Evolutionary conservation across 371 early-diverging fungal species (phyloP).

Genomic region (Syncephalis fuscata): DNA sequence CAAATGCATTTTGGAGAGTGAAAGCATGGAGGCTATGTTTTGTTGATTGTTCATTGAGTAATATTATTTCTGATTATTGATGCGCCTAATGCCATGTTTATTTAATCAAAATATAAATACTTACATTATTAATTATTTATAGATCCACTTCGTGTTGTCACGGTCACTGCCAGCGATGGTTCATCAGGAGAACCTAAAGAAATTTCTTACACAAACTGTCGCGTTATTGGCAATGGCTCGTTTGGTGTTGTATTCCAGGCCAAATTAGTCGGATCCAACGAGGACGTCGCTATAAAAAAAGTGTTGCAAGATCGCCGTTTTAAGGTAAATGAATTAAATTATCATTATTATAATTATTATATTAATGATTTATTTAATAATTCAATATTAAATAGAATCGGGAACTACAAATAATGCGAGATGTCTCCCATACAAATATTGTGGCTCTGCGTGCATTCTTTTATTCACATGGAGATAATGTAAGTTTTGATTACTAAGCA

Average conservation of each 20-base stretch:
- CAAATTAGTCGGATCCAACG: conserved; percentile 56
- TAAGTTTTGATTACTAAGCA: conserved; percentile 9
- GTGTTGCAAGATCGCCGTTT: conserved; percentile 92
- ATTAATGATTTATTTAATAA: background rate
- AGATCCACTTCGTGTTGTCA: conserved; percentile 19
- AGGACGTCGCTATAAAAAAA: conserved; percentile 85
- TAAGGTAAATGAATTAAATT: conserved; percentile 38
- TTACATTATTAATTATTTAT: too few relatives aligned
- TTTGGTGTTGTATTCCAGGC: conserved; percentile 96
- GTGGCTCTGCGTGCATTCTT: conserved; percentile 75
- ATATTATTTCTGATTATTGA: too few relatives aligned
- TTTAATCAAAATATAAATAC: too few relatives aligned
- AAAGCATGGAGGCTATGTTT: too few relatives aligned
- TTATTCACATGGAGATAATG: conserved; percentile 72
- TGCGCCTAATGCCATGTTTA: too few relatives aligned
- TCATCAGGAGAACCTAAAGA: conserved; percentile 58
- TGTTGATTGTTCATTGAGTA: too few relatives aligned
- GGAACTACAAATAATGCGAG: conserved; percentile 89
- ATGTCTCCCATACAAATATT: conserved; percentile 78
- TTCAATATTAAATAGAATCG: conserved; percentile 48
- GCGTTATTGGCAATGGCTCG: conserved; percentile 87
- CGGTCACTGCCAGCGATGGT: conserved; percentile 56
- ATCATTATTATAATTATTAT: background rate
- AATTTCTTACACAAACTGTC: conserved; percentile 73
- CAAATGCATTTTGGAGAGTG: too few relatives aligned